Base-by-base conservation (phyloP, 345 rosid genomes). In the Murraya koenigii region DNA sequence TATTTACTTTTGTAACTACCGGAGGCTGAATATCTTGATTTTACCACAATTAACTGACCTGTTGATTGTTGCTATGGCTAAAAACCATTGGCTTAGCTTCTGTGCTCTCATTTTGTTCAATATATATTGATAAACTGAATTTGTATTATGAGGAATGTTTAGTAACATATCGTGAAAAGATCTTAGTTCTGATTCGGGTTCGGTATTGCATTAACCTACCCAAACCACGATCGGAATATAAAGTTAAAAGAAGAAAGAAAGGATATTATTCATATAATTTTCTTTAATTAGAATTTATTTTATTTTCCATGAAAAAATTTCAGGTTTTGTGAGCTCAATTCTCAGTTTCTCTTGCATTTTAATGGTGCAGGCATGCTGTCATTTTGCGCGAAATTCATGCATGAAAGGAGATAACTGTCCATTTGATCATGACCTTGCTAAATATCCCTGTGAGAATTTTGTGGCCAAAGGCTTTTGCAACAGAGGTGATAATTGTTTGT, bases 361-460 rank as follows among this genome's bases (percentile, higher is more conserved):
- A 59, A 38, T 88, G 64, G 80, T 90, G 85, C 89, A 95, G 99
- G 98, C 99, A 0, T 95, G 99, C 84, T 76, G 85, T 83, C 89
- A 91, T 86, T 95, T 91, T 89, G 95, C 94, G 15, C 94, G 93
- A 6, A 83, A 86, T 66, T 81, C 91, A 28, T 93, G 99, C 85
- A 88, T 93, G 97, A 95, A 95, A 86, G 98, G 96, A 74, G 95
- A 91, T 20, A 85, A 89, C 56, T 95, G 99, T 82, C 98, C 97
- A 54, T 92, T 84, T 84, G 99, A 95, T 78, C 99, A 95, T 78
- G 83, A 91, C 58, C 98, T 95, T 67, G 87, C 89, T 78, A 95
- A 91, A 79, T 93, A 95, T 81, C 91, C 95, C 49, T 95, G 97
- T 83, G 77, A 35, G 59, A 94, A 86, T 78, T 89, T 81, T 69